Base-by-base conservation (phyloP, 306 rosid species). In the Cucumis cinereus region DNA sequence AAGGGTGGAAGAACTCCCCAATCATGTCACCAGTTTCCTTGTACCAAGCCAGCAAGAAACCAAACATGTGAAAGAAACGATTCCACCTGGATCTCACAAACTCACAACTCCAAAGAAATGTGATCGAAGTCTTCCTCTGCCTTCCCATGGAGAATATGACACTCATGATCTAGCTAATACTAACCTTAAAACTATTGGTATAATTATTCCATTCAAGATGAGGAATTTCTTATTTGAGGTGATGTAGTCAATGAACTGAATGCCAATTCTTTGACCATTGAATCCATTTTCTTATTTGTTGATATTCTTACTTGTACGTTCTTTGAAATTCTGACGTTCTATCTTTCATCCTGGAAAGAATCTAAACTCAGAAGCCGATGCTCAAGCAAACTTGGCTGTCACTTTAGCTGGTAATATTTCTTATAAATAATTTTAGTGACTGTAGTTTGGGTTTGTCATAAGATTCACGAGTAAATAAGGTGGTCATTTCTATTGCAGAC, bases 361-460 rank as follows among this genome's bases (percentile, higher is more conserved):
- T 33, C 74, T 64, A 50, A 94, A 91, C 83, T 78, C 97, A 5
- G 99, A 90, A 43, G 99, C 97, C 24, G 99, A 94, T 78, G 92
- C 88, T 78, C 88, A 91, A 86, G 96, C 99, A 70, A 94, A 94
- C 87, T 85, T 87, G 83, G 99, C 92, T 13, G 6, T 84, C 77
- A 14, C 77, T 73, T 96, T 94, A 73, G 86, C 85, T n/a, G 96
- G 99, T 92, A 77, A 86, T 88, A 54, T 78, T 73, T 16, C 5
- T 33, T 14, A 73, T 63, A 58, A 36, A 78, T 80, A 63, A 73
- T 69, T 38, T 50, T 74, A 75, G 36, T 47, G 40, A 67, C 73
- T 49, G 28, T 75, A 40, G 47, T 2, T 67, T 71, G 62, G 30
- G 9, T 55, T 43, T 11, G 13, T 13, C 60, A 30, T 59, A 49